A percentile compares a stretch with the other conserved stretches of the same genome.
phyloP scores from a whole-genome alignment of 208 protist species.

The Herpetomonas tarakana region DNA sequence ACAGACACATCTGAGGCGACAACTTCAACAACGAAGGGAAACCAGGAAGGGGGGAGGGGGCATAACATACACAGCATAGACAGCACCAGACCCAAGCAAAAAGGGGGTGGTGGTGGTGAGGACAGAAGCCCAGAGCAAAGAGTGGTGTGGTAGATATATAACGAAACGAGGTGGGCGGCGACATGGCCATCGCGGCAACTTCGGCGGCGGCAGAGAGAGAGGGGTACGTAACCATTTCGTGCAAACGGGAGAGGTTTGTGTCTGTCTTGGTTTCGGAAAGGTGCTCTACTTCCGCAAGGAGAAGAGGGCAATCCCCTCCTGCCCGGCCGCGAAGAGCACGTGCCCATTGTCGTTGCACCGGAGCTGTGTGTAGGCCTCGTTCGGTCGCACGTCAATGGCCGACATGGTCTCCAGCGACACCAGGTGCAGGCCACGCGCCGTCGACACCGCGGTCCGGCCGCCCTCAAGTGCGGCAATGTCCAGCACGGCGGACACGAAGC shows the following conservation, averaged over 20 bases:
- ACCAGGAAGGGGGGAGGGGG: neutral
- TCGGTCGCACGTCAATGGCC: constrained; percentile 36
- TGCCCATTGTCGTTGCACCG: constrained; percentile 25
- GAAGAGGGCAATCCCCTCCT: constrained; percentile 25
- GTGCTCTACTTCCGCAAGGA: constrained; percentile 18
- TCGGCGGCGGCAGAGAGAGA: too few relatives aligned
- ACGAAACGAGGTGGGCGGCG: too few relatives aligned
- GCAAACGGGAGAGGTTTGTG: too few relatives aligned
- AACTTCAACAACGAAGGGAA: constrained; percentile 4
- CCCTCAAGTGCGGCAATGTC: constrained; percentile 29
- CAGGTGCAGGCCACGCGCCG: constrained; percentile 58
- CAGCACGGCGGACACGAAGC: constrained; percentile 48
- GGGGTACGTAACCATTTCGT: too few relatives aligned
- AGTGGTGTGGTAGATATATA: too few relatives aligned
- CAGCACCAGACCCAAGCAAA: too few relatives aligned
- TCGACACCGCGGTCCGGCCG: constrained; percentile 38
- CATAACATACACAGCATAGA: too few relatives aligned
- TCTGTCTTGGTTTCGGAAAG: too few relatives aligned
- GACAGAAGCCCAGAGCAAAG: too few relatives aligned
- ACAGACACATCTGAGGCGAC: too few relatives aligned
- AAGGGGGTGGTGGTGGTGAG: too few relatives aligned
- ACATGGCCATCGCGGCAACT: too few relatives aligned
- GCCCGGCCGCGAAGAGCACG: constrained; percentile 35
- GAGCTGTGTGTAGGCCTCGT: constrained; percentile 37
- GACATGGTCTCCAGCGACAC: constrained; percentile 32